Conservation (phyloP, 495 filamentous ascomycete genomes). For the Pyronema domesticum region DNA sequence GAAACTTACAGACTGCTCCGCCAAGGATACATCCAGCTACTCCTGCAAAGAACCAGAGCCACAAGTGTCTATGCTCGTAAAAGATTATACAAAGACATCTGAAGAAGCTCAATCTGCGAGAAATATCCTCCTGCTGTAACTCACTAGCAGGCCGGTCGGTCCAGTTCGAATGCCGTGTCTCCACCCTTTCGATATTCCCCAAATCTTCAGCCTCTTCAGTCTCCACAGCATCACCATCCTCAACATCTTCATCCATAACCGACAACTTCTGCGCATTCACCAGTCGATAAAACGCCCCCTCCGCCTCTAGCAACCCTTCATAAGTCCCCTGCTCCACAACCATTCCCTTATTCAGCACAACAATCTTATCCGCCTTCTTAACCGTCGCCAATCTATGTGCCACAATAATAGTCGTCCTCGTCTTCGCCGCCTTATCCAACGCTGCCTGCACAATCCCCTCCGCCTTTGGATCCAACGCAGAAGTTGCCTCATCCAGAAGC, state of each 20-base stretch:
- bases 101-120: neutral
- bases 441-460: slow-evolving; percentile 54
- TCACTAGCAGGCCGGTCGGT: neutral
- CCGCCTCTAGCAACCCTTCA: slow-evolving; percentile 38
- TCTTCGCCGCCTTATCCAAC: slow-evolving; percentile 48
- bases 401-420: slow-evolving; percentile 67
- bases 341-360: slow-evolving; percentile 50
- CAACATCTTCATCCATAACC: slow-evolving; percentile 11
- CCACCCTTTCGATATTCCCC: slow-evolving; percentile 1
- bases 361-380: slow-evolving; percentile 54
- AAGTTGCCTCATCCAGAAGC: slow-evolving; percentile 72
- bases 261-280: slow-evolving; percentile 37
- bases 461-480: slow-evolving; percentile 56
- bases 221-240: neutral
- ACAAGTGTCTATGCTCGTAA: neutral
- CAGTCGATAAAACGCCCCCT: slow-evolving; percentile 36
- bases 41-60: slow-evolving; percentile 1
- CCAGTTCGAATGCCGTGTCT: neutral
- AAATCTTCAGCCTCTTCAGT: slow-evolving; percentile 3
- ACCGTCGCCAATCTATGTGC: slow-evolving; percentile 63
- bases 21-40: neutral
- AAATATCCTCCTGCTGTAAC: neutral
- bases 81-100: slow-evolving; percentile 1
- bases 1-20: neutral
- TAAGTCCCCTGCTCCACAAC: slow-evolving; percentile 54